Evolutionary conservation across 129 eudicot species (phyloP), one percentile per base, ranked within the genome.

Genomic region (Flaveria ramosissima): DNA sequence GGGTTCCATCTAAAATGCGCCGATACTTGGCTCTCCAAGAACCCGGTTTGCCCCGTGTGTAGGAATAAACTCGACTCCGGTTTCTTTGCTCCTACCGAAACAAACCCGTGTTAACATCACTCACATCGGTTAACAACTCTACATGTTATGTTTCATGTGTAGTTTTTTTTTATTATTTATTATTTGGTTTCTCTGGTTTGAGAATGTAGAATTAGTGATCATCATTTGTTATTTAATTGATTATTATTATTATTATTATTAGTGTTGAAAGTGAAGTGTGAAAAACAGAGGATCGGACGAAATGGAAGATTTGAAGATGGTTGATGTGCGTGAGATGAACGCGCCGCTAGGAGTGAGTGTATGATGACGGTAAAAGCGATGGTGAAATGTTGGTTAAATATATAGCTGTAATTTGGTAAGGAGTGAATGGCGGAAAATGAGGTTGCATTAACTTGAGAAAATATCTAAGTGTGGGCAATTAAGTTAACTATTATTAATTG

Each of bases 1-100:
- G 95, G 96, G 9, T 93, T 93, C 52, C 98, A 93, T 72, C 70
- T 88, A 16, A 80, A 86, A 62, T 93, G 98, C 74, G 98, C 92
- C 26, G 97, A 90, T 71, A 86, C 96, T 0, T 93, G 97, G 98
- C 87, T 93, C 0, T 68, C 92, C 0, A 86, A 84, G 63, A 85
- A 93, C 74, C 72, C 92, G 1, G 80, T 93, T 68, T 90, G 97
- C 64, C 98, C 98, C 2, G 88, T 93, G 74, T 93, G 98, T 23
- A 75, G 97, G 75, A 86, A 86, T 5, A 90, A 84, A 20, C 88
- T 93, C 9, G 83, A 70, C 68, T 85, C 83, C 0, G 84, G 85
- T 36, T 75, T 86, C 55, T 82, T 88, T 51, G 55, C 56, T 9
- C 76, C 84, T 0, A 50, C 84, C 2, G 86, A 83, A 67, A 53